These are phyloP conservation scores for Tricholoma hemisulphureum DNA, from an alignment of 768 basidiomycete species.

Conservation along the genomic window DNA sequence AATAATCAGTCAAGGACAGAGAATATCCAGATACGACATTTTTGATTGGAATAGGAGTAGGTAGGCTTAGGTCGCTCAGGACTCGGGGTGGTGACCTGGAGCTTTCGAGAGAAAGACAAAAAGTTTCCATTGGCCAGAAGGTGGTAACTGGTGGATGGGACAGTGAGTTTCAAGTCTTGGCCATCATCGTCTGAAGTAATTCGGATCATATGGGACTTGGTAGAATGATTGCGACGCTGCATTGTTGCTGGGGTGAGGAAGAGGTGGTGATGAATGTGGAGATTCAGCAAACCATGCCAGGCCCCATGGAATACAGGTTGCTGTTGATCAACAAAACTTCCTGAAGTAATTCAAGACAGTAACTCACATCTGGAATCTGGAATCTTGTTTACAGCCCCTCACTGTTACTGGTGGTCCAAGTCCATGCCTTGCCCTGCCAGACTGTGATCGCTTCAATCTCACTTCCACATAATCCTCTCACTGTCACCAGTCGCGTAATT, in stretches of 20 bases:
- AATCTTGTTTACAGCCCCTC: background rate
- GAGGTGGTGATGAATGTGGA: background rate
- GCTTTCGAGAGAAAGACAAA: background rate
- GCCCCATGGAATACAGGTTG: background rate
- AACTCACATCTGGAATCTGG: background rate
- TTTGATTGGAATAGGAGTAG: background rate
- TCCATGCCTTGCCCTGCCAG: no score
- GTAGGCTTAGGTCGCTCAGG: background rate
- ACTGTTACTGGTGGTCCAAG: no score
- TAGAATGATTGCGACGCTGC: background rate
- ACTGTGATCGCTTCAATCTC: no score
- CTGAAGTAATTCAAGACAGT: background rate
- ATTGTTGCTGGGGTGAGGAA: background rate
- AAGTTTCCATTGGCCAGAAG: background rate
- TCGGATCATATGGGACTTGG: background rate
- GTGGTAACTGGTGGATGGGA: background rate
- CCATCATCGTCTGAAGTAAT: background rate
- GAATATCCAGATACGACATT: background rate
- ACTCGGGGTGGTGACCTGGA: background rate
- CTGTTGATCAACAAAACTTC: background rate
- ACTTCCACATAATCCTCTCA: background rate
- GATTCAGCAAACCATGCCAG: background rate
- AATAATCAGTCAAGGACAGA: background rate
- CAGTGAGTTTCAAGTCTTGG: background rate
- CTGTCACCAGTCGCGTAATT: background rate